phyloP scores from a whole-genome alignment of 768 basidiomycete genomes.

The Phylloporus arenicola region DNA sequence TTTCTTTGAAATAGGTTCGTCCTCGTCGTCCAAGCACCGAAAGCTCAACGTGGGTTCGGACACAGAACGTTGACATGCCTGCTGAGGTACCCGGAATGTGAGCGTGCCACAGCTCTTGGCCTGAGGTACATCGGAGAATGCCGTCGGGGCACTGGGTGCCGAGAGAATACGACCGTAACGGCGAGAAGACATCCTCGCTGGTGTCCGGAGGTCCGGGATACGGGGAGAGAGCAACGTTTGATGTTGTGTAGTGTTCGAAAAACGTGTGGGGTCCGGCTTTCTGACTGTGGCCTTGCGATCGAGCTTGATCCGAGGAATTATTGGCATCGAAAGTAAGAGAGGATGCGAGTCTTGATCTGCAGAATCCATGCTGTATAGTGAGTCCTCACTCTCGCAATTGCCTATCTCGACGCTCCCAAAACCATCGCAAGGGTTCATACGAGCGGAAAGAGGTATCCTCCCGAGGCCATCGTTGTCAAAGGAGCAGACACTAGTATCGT shows the following conservation, averaged over 20 bases:
- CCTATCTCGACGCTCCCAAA: neutral
- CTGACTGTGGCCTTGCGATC: conserved; percentile 24
- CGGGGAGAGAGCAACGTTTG: conserved; percentile 18
- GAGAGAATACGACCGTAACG: conserved; percentile 8
- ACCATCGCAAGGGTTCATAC: neutral
- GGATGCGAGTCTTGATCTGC: conserved; percentile 21
- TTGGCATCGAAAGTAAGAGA: conserved; percentile 23
- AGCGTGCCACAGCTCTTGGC: neutral
- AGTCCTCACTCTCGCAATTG: conserved; percentile 11
- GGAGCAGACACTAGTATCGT: neutral
- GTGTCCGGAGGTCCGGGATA: conserved; percentile 10
- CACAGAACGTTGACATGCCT: neutral
- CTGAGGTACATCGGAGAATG: neutral
- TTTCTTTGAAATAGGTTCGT: conserved; percentile 2
- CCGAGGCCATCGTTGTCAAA: neutral
- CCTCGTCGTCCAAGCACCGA: conserved; percentile 5
- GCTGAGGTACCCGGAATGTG: neutral
- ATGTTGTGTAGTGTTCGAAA: neutral
- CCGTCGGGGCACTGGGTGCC: neutral
- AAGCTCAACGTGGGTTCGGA: conserved; percentile 11
- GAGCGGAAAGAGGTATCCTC: neutral
- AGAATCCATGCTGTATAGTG: conserved; percentile 24
- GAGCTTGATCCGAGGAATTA: conserved; percentile 25
- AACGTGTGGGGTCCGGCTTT: conserved; percentile 1
- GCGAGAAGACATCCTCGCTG: conserved; percentile 14